phyloP scores from a whole-genome alignment of 768 basidiomycete genomes.

The Mycena rebaudengoi region DNA sequence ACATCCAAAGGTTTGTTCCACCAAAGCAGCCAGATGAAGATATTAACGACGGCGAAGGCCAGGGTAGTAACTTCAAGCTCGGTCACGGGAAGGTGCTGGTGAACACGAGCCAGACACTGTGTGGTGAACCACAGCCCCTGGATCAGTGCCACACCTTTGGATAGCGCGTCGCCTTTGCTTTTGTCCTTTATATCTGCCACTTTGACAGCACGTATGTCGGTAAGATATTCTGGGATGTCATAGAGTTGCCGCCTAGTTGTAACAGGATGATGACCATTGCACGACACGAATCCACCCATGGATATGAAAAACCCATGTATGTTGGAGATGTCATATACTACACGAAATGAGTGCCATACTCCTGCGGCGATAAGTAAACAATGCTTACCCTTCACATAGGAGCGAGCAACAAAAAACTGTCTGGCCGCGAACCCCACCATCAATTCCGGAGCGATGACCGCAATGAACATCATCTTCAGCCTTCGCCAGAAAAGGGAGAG shows the following conservation, averaged over 20 bases:
- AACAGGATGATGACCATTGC: neutral
- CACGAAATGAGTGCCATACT: neutral
- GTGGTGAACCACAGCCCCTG: constrained; percentile 46
- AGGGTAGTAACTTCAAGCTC: constrained; percentile 47
- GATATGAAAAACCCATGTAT: constrained; percentile 25
- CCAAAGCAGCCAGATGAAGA: constrained; percentile 42
- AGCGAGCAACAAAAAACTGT: constrained; percentile 17
- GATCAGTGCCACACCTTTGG: constrained; percentile 41
- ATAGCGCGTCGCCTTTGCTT: constrained; percentile 42
- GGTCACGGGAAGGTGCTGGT: constrained; percentile 37
- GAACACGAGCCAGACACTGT: constrained; percentile 35
- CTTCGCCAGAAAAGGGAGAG: no score
- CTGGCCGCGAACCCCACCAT: constrained; percentile 23
- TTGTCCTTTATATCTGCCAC: constrained; percentile 29
- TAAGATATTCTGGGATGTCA: neutral
- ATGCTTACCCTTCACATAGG: neutral
- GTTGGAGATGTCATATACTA: neutral
- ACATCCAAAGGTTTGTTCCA: constrained; percentile 50
- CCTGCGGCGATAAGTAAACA: neutral
- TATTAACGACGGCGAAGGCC: constrained; percentile 40
- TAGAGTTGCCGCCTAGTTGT: constrained; percentile 2
- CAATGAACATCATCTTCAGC: no score
- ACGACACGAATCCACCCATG: constrained; percentile 34
- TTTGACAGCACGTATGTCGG: neutral
- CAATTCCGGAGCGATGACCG: no score